phyloP scores from a whole-genome alignment of 139 green algal species.

The Chlamydomonas applanata region DNA sequence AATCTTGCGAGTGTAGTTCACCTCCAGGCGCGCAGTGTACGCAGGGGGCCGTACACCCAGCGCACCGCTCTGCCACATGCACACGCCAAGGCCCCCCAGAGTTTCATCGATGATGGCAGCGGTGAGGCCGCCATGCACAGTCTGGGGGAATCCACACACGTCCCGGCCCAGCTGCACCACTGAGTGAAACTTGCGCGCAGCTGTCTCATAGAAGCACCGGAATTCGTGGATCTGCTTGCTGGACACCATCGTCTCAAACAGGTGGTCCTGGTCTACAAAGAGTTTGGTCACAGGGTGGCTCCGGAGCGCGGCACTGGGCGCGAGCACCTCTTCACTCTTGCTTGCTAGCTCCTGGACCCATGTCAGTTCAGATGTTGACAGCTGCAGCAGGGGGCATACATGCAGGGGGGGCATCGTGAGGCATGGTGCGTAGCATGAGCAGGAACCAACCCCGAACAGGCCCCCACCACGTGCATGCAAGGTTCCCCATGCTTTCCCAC shows the following conservation, averaged over 20 bases:
- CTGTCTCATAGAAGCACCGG: constrained; percentile 21
- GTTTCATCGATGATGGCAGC: constrained; percentile 22
- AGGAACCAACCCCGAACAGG: neutral
- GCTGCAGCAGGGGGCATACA: neutral
- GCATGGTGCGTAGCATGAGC: too few relatives aligned
- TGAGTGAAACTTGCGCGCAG: constrained; percentile 9
- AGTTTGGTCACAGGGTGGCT: constrained; percentile 44
- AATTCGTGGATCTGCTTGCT: constrained; percentile 19
- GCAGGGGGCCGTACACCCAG: constrained; percentile 52
- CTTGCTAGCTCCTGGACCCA: constrained; percentile 37
- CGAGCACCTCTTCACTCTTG: constrained; percentile 39
- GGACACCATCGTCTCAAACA: constrained; percentile 28
- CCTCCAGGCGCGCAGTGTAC: constrained; percentile 65
- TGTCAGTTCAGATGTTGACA: neutral
- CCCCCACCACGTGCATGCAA: neutral
- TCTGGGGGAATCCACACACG: constrained; percentile 27
- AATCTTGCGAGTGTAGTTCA: constrained; percentile 65
- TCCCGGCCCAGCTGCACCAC: constrained; percentile 24
- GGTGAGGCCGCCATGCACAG: constrained; percentile 19
- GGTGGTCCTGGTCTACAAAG: constrained; percentile 49
- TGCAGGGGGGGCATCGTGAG: too few relatives aligned
- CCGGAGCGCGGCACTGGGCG: constrained; percentile 38
- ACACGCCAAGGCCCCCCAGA: constrained; percentile 11
- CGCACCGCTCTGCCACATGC: constrained; percentile 27
- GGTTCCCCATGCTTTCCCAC: neutral